Evolutionary conservation across 2,329 filamentous ascomycete species (phyloP).

Genomic region (Calonectria multiphialidica): DNA sequence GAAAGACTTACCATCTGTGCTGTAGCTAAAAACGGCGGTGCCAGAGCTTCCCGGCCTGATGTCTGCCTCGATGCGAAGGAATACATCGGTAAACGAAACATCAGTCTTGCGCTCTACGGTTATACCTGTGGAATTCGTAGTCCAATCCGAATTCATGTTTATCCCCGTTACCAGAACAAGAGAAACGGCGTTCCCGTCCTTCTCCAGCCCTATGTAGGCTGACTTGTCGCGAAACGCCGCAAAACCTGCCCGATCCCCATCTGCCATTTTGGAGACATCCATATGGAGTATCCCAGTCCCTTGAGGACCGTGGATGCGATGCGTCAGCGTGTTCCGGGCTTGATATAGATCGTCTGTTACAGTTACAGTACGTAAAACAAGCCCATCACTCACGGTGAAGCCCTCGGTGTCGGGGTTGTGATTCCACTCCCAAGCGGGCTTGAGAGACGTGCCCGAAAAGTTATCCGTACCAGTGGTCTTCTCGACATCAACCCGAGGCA

Average conservation of each 20-base stretch:
- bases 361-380: slow-evolving; percentile 62
- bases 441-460: slow-evolving; percentile 57
- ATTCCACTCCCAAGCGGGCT: slow-evolving; percentile 70
- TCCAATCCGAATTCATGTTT: not conserved
- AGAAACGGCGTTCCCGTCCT: not conserved
- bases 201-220: slow-evolving; percentile 63
- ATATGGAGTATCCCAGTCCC: slow-evolving; percentile 62
- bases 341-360: slow-evolving; percentile 64
- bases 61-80: not conserved
- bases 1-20: not conserved
- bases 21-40: not conserved
- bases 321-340: slow-evolving; percentile 61
- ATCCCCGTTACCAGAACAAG: not conserved
- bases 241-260: slow-evolving; percentile 65
- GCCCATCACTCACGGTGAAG: slow-evolving; percentile 57
- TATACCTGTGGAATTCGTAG: not conserved
- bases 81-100: not conserved
- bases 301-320: slow-evolving; percentile 60
- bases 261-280: slow-evolving; percentile 60
- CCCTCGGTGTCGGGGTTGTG: slow-evolving; percentile 67
- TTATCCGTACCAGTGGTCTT: slow-evolving; percentile 49
- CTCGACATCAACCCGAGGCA: slow-evolving; percentile 42
- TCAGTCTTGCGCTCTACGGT: not conserved
- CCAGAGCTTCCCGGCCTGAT: not conserved
- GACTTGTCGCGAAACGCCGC: slow-evolving; percentile 65